Percentiles rank a stretch among this genome's conserved stretches.
These are phyloP conservation scores for Aspergillus novofumigatus DNA, from an alignment of 2,329 filamentous ascomycete species.

Conservation along the genomic window DNA sequence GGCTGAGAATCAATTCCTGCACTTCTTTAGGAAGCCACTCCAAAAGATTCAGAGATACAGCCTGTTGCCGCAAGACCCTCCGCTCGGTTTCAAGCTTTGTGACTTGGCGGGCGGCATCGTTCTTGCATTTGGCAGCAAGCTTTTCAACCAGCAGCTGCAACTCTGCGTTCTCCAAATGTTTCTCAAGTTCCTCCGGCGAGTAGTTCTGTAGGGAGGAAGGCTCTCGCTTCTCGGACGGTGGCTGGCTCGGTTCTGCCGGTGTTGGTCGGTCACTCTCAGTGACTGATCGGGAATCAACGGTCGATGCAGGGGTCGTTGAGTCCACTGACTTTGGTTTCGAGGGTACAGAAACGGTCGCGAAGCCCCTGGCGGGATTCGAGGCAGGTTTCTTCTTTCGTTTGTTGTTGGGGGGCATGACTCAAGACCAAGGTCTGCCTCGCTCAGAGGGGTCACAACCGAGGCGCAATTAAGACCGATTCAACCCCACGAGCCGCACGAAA, in stretches of 20 bases:
- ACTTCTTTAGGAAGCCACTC: constrained; percentile 78
- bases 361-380: constrained; percentile 83
- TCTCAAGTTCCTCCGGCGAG: constrained; percentile 84
- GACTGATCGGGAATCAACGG: constrained; percentile 25
- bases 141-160: constrained; percentile 85
- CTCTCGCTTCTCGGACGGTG: constrained; percentile 11
- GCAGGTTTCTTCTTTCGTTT: constrained; percentile 92
- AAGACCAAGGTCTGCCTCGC: neutral
- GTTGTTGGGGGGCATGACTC: constrained; percentile 62
- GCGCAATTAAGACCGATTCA: neutral
- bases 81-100: constrained; percentile 78
- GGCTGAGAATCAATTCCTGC: constrained; percentile 69
- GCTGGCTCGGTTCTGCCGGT: constrained; percentile 15
- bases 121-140: constrained; percentile 70
- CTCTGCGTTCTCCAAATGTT: constrained; percentile 83
- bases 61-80: constrained; percentile 73
- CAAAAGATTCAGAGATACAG: constrained; percentile 67
- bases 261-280: constrained; percentile 30
- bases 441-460: neutral
- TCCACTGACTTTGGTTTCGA: constrained; percentile 65
- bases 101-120: constrained; percentile 73
- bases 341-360: constrained; percentile 88
- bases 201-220: constrained; percentile 49
- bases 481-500: neutral
- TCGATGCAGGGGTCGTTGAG: constrained; percentile 24